A percentile compares a stretch with the other conserved stretches of the same genome.
Evolutionary conservation across 352 stramenopile genomes (phyloP).

Genomic region (Phytophthora kernoviae): DNA sequence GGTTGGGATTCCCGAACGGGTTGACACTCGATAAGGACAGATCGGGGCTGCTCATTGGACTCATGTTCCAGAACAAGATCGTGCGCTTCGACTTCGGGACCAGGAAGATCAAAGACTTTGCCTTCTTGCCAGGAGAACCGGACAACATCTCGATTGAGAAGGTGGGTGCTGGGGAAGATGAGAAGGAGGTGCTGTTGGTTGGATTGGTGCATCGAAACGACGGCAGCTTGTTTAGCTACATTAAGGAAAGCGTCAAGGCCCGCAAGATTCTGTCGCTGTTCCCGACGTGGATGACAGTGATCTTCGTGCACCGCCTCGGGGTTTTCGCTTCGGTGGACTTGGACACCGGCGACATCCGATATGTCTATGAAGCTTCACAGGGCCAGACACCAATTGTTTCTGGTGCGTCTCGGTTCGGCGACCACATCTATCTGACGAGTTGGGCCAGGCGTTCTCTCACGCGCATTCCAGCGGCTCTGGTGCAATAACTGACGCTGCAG

Average conservation of each 20-base stretch:
- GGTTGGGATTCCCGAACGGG: conserved; percentile 54
- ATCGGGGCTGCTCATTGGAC: conserved; percentile 45
- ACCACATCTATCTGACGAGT: conserved; percentile 62
- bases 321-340: conserved; percentile 56
- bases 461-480: conserved; percentile 43
- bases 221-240: conserved; percentile 33
- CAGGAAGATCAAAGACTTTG: conserved; percentile 56
- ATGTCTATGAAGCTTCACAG: conserved; percentile 53
- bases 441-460: conserved; percentile 48
- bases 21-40: conserved; percentile 48
- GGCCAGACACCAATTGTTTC: conserved; percentile 47
- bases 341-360: conserved; percentile 41
- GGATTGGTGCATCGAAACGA: conserved; percentile 40
- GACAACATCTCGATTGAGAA: conserved; percentile 58
- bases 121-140: conserved; percentile 56
- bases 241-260: conserved; percentile 46
- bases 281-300: conserved; percentile 37
- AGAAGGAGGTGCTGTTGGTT: conserved; percentile 44
- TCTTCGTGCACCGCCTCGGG: conserved; percentile 38
- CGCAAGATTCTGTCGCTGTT: conserved; percentile 64
- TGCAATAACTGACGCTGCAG: conserved; percentile 25
- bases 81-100: conserved; percentile 53
- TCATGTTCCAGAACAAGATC: conserved; percentile 65
- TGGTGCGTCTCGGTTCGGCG: conserved; percentile 41
- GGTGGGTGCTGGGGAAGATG: conserved; percentile 27